phyloP scores from a whole-genome alignment of 345 rosid genomes.

The Theobroma cacao region DNA sequence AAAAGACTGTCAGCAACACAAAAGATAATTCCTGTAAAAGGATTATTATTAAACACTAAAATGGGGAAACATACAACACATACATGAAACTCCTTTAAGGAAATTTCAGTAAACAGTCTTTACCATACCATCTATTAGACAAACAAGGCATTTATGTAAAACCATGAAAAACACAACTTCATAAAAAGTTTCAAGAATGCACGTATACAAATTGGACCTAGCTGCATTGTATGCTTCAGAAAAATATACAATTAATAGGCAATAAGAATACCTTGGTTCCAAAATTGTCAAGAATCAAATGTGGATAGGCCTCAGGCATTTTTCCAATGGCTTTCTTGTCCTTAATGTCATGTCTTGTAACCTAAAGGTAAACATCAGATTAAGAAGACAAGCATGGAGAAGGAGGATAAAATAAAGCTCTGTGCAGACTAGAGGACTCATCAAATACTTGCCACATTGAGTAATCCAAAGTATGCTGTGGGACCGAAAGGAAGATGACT shows the following conservation, averaged over 20 bases:
- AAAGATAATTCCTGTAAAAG: background rate
- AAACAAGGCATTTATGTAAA: background rate
- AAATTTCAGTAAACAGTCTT: background rate
- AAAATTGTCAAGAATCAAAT: slow-evolving; percentile 80
- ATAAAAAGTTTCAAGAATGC: background rate
- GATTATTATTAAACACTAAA: background rate
- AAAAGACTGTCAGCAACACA: background rate
- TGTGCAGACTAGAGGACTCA: background rate
- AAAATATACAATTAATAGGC: background rate
- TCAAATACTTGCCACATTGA: slow-evolving; percentile 71
- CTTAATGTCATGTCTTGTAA: slow-evolving; percentile 88
- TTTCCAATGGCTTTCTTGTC: slow-evolving; percentile 71
- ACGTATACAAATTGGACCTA: background rate
- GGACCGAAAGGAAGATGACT: slow-evolving; percentile 96
- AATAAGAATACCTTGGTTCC: slow-evolving; percentile 53
- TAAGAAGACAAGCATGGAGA: slow-evolving; percentile 7
- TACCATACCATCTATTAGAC: background rate
- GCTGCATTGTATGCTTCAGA: background rate
- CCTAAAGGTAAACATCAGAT: slow-evolving; percentile 39
- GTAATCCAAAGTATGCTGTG: slow-evolving; percentile 86
- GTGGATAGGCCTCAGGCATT: slow-evolving; percentile 93
- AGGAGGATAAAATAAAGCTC: slow-evolving; percentile 1
- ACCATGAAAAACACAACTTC: background rate
- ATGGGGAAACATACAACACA: background rate
- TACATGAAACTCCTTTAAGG: background rate